Evolutionary conservation across 148 eudicot species (phyloP), one percentile per base, ranked within the genome.

Genomic region (Vaccinium corymbosum): DNA sequence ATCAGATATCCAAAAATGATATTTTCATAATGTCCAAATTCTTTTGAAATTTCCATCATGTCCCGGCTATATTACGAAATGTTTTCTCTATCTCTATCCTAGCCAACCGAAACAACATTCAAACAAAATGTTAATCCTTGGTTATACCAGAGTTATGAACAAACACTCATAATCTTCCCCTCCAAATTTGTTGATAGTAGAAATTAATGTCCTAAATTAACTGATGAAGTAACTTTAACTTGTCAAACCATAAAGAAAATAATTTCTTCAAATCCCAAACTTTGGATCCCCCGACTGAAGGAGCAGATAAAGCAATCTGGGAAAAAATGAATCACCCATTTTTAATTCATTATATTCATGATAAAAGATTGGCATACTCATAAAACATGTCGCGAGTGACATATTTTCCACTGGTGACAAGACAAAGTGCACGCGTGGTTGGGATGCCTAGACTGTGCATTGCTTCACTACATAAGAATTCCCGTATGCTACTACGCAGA

Each of bases 401-500:
- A 85, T 86, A 89, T 88, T 97, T 93, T 81, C 99, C 99, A 14
- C 98, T 94, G 49, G 97, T 92, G 83, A 97, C 95, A 81, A 97
- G 93, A 88, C 97, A 92, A 64, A 97, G 94, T 13, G 98, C 99
- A 79, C 99, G 97, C 11, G 99, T 97, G 32, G 99, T 93, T 48
- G 99, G 99, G 88, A 97, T 93, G 82, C 98, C 99, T 12, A 97
- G 93, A 85, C 93, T 86, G 73, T 97, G 98, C 93, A 97, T 97
- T 76, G 99, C 97, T 89, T 97, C 99, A 86, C 99, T 97, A 82
- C 99, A 97, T 61, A 97, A 94, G 83, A 97, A 97, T 78, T 97
- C 99, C 15, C 99, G 90, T 49, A 97, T 90, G 84, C 99, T 97
- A 86, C 99, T 97, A 29, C 99, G 94, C 74, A 97, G 89, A 81